phyloP scores from a whole-genome alignment of 306 rosid species.

The Glycine latifolia region DNA sequence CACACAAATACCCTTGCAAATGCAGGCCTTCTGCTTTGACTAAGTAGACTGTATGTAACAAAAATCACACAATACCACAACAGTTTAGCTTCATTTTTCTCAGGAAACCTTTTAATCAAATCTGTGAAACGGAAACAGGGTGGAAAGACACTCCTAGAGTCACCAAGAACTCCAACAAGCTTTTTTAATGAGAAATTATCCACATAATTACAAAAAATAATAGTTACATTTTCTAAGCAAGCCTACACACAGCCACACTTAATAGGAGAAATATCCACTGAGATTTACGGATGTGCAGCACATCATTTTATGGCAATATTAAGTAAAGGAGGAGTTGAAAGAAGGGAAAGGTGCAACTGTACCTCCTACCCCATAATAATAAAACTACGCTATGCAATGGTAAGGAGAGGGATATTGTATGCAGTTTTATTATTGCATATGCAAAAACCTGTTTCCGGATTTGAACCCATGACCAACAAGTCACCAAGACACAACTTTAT shows the following conservation, averaged over 20 bases:
- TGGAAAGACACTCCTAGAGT: not conserved
- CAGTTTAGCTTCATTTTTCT: constrained; percentile 12
- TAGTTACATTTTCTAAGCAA: not conserved
- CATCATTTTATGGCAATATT: not conserved
- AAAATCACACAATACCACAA: not conserved
- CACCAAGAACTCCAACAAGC: not conserved
- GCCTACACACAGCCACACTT: not conserved
- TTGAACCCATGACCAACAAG: no score
- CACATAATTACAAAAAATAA: not conserved
- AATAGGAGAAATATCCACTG: not conserved
- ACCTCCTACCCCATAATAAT: not conserved
- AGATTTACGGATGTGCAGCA: not conserved
- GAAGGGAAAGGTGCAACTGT: constrained; percentile 1
- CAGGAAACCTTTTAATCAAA: not conserved
- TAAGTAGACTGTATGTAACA: not conserved
- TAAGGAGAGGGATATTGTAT: no score
- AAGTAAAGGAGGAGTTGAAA: constrained; percentile 20
- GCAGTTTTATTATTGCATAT: no score
- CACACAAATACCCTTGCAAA: not conserved
- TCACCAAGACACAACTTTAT: no score
- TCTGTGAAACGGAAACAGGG: not conserved
- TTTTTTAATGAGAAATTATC: not conserved
- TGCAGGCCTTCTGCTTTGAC: not conserved
- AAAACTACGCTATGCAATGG: no score
- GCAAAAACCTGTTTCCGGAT: no score